Evolutionary conservation across 306 rosid species (phyloP), one percentile per base, ranked within the genome.

Genomic region (Erythrophleum fordii): DNA sequence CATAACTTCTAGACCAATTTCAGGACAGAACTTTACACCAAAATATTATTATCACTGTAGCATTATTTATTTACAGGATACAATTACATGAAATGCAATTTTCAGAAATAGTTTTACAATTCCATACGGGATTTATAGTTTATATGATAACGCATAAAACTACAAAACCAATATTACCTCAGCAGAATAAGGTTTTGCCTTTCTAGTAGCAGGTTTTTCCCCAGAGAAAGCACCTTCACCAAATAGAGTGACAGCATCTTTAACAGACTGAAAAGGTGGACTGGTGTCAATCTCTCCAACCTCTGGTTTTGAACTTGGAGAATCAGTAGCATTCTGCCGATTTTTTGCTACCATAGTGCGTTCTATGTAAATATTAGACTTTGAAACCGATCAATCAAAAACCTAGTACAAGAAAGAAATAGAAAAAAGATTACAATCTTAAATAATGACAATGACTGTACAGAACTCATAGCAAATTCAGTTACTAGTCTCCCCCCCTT

Each of bases 201-300:
- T 96, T 90, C 82, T 93, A 82, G 86, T 45, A 14, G 82, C 68
- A 59, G 89, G 88, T 80, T 79, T 92, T 82, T 93, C 99, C 71
- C 97, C 98, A 7, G 98, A 93, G 81, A 92, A 89, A 66, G 99
- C 92, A 10, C 97, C 99, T 85, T 92, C 98, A 37, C 99, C 98
- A 80, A 93, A 96, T 62, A 93, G 84, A 46, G 86, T 82, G 78
- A 96, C 98, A 11, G 99, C 99, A 89, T 96, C 99, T 86, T 91
- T 96, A 75, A 96, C 99, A 39, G 99, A 96, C 75, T 96, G 99
- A 76, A 96, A 96, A 42, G 99, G 99, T 52, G 98, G 97, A 28
- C 98, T 92, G 44, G 99, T 96, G 85, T 96, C 99, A 25, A 96
- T 96, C 90, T 96, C 99, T 81, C 99, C 99, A 51, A 96, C 91